Percentiles rank a stretch among this genome's conserved stretches.
phyloP scores from a whole-genome alignment of 202 grass and related monocot genomes.

The Schoenoplectus tabernaemontani region DNA sequence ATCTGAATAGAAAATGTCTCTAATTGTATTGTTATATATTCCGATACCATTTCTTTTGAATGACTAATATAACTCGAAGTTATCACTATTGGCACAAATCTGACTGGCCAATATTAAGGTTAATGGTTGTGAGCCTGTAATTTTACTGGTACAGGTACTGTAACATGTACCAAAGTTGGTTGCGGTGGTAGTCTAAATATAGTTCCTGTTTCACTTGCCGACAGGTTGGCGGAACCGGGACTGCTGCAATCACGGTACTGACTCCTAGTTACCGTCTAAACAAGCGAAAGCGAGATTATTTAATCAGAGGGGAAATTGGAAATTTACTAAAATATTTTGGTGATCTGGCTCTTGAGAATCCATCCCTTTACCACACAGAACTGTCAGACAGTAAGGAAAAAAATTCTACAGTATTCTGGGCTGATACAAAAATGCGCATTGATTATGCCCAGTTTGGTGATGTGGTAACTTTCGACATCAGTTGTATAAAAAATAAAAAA shows the following conservation, averaged over 20 bases:
- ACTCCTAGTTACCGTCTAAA: conserved; percentile 24
- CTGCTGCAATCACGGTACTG: not conserved
- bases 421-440: conserved; percentile 36
- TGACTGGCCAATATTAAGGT: not conserved
- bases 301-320: conserved; percentile 30
- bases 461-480: conserved; percentile 30
- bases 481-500: conserved; percentile 30
- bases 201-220: not conserved
- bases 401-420: conserved; percentile 38
- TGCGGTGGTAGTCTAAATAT: not conserved
- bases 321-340: conserved; percentile 29
- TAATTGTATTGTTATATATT: not conserved
- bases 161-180: not conserved
- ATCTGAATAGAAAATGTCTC: not conserved
- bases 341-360: conserved; percentile 13
- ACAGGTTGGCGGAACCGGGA: conserved; percentile 23
- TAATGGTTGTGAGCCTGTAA: not conserved
- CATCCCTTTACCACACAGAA: conserved; percentile 32
- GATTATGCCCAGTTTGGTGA: conserved; percentile 41
- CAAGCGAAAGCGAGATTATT: conserved; percentile 8
- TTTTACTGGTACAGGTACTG: not conserved
- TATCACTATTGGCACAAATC: not conserved
- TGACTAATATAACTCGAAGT: not conserved
- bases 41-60: not conserved
- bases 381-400: conserved; percentile 36